Evolutionary conservation across 2,329 filamentous ascomycete species (phyloP).

Genomic region (Lasiodiplodia citricola): DNA sequence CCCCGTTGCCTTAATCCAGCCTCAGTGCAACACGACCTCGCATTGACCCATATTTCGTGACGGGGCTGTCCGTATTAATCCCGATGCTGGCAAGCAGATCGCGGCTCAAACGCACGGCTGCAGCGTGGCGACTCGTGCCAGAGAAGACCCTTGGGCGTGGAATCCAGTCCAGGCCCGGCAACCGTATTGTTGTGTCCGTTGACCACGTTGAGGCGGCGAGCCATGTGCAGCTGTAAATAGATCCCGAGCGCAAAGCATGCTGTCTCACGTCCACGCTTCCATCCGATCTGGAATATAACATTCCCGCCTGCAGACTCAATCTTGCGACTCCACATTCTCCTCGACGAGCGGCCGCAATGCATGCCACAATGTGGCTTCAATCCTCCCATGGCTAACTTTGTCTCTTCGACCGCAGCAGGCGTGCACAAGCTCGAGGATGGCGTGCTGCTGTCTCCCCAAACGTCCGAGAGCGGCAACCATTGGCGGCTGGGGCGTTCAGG

Average conservation of each 20-base stretch:
- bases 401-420: background rate
- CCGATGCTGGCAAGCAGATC: conserved; percentile 17
- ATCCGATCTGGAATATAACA: background rate
- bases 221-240: background rate
- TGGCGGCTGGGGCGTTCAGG: conserved; percentile 18
- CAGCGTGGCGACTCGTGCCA: conserved; percentile 14
- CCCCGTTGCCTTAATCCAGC: conserved; percentile 6
- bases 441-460: background rate
- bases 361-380: background rate
- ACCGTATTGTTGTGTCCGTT: conserved; percentile 4
- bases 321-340: background rate
- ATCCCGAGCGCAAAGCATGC: background rate
- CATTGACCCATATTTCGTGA: background rate
- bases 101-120: conserved; percentile 16
- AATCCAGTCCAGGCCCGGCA: conserved; percentile 8
- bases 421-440: background rate
- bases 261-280: conserved; percentile 2
- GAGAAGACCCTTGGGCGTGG: background rate
- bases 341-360: background rate
- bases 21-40: conserved; percentile 18
- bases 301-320: background rate
- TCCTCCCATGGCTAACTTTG: conserved; percentile 5
- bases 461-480: background rate
- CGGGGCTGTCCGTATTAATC: conserved; percentile 8
- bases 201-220: background rate